phyloP scores from a whole-genome alignment of 306 rosid genomes.

The Vachellia pachyceras region DNA sequence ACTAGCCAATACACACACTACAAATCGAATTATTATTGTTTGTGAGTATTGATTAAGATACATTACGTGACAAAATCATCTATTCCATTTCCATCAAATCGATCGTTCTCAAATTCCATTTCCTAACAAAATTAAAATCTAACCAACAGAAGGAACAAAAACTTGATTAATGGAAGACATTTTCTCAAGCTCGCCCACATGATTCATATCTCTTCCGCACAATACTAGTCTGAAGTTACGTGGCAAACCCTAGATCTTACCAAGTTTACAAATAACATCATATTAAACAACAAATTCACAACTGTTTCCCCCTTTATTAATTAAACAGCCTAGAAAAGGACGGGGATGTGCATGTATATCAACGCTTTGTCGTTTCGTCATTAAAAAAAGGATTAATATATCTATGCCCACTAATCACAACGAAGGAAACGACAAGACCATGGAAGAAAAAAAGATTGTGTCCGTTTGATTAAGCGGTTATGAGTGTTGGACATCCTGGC shows the following conservation, averaged over 20 bases:
- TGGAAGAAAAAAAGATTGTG: conserved; percentile 68
- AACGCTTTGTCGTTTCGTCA: conserved; percentile 39
- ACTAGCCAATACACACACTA: not conserved
- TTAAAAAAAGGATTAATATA: not conserved
- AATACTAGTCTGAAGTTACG: conserved; percentile 20
- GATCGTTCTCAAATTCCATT: conserved; percentile 40
- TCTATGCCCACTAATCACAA: conserved; percentile 35
- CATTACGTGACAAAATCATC: not conserved
- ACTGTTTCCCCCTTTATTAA: not conserved
- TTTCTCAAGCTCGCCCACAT: conserved; percentile 29
- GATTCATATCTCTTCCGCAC: conserved; percentile 10
- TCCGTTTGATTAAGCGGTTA: conserved; percentile 46
- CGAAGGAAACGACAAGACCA: conserved; percentile 64
- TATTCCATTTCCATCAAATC: not conserved
- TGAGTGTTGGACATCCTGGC: conserved; percentile 65
- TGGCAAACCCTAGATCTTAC: conserved; percentile 37
- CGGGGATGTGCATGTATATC: conserved; percentile 31
- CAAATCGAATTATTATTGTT: not conserved
- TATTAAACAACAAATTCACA: not conserved
- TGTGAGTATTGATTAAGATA: not conserved
- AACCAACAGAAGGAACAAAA: conserved; percentile 37
- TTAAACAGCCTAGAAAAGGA: not conserved
- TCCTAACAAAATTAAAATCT: conserved; percentile 12
- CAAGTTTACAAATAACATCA: conserved; percentile 13
- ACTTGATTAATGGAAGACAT: conserved; percentile 24